Evolutionary conservation across 1,284 basidiomycete species (phyloP), one percentile per base, ranked within the genome.

Genomic region (Ganoderma sp.): DNA sequence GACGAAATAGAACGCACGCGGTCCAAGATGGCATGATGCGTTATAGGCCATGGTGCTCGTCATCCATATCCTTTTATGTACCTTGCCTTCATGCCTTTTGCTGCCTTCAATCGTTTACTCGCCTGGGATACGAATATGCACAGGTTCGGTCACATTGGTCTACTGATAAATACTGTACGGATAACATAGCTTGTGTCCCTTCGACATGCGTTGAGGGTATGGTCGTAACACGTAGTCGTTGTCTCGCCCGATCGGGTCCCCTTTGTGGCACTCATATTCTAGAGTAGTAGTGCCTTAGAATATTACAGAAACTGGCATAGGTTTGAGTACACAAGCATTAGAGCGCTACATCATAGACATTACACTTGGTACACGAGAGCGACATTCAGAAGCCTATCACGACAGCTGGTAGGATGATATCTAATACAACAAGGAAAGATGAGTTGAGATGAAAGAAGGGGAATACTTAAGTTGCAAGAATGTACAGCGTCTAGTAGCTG

Each of bases 1-100:
- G 79, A 80, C n/a, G 88, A 89, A 67, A 85, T 89, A 67, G 78
- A 83, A 68, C 77, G 78, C 39, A 75, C 76, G 14, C 65, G 69
- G 19, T 52, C 75, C 14, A 74, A 65, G 63, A 65, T 64, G 52
- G 25, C 19, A 19, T 62, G 37, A n/a, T 3, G 9, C 17, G 3
- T 22, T 45, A 19, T 28, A 17, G 22, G 22, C 8, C 4, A 25
- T 22, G 12, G 12, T 52, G 25, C 25, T 10, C 12, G 22, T 14
- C 48, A 52, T 14, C 12, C 14, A 25, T 28, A 14, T 39, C 37
- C 22, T 9, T 52, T 52, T 52, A 4, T 28, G 48, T 22, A 22
- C n/a, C 5, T 9, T 5, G 10, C 39, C 17, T n/a, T 12, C 48
- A 25, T 12, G 4, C 22, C 14, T 12, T 10, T 28, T 14, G 22